Evolutionary conservation across 495 filamentous ascomycete species (phyloP), one percentile per base, ranked within the genome.

Genomic region (Aspergillus homomorphus): DNA sequence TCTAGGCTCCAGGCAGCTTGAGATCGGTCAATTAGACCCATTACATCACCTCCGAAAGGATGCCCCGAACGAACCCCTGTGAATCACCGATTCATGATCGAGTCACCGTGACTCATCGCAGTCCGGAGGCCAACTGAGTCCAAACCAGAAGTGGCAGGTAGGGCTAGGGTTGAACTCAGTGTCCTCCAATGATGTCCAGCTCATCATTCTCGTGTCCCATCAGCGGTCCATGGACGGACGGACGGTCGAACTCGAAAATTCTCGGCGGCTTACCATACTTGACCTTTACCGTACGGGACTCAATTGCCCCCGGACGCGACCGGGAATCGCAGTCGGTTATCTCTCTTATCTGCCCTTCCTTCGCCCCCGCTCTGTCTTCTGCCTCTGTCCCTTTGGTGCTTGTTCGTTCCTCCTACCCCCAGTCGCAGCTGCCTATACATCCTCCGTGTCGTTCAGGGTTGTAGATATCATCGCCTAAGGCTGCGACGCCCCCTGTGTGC

Each of bases 231-330:
- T 38, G 33, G 33, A 38, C 12, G 33, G 33, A 38, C 12, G 33
- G 33, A 38, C 10, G 33, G 10, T 9, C 10, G 33, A 38, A 2
- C 2, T 38, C 33, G 33, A 38, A 38, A 38, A 38, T 38, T 38
- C 33, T 38, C 33, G 33, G 33, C 33, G 33, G 33, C 12, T 38
- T 14, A 38, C 33, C 33, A 24, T 8, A 54, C 49, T 51, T 42
- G n/a, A n/a, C n/a, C 15, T 14, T 38, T 38, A 38, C 33, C 33
- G 33, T 38, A 38, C 12, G 33, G 33, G 10, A 14, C 33, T 38
- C 26, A 28, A 5, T 38, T 38, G 33, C 24, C 54, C 50, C 44
- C 55, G 55, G 51, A 59, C 60, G 60, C 59, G 63, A 65, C 63
- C 51, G 33, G 56, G 24, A 10, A 6, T 9, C 30, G 19, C 5